phyloP scores from a whole-genome alignment of 2,329 filamentous ascomycete genomes.

The Colletotrichum viniferum region DNA sequence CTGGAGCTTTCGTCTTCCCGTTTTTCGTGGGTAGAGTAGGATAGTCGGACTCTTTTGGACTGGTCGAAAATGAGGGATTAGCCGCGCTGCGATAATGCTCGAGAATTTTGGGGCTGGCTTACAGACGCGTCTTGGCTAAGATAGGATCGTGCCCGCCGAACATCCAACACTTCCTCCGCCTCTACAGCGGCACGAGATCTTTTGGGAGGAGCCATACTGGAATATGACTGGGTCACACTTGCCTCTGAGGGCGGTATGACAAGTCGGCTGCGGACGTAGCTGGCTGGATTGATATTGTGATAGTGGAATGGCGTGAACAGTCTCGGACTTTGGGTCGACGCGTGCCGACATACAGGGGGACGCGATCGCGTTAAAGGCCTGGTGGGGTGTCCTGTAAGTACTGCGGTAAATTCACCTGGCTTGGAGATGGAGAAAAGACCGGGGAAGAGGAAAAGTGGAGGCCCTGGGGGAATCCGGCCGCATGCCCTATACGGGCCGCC shows the following conservation, averaged over 20 bases:
- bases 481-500: too few species aligned
- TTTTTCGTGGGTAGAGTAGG: conserved; percentile 25
- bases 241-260: background rate
- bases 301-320: background rate
- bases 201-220: conserved; percentile 41
- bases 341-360: background rate
- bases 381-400: background rate
- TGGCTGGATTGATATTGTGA: background rate
- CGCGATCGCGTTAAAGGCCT: background rate
- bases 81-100: background rate
- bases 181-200: conserved; percentile 43
- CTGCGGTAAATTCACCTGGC: background rate
- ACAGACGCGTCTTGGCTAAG: conserved; percentile 43
- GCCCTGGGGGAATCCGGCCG: background rate
- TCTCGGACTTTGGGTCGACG: background rate
- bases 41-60: conserved; percentile 38
- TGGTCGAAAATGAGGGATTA: conserved; percentile 12
- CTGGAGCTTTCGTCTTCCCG: conserved; percentile 12
- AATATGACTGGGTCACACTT: background rate
- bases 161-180: conserved; percentile 35
- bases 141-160: conserved; percentile 45
- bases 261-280: background rate
- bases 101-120: conserved; percentile 24
- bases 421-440: background rate
- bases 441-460: background rate